Conservation (phyloP, 768 basidiomycete genomes). For the Lenzites betulinus region DNA sequence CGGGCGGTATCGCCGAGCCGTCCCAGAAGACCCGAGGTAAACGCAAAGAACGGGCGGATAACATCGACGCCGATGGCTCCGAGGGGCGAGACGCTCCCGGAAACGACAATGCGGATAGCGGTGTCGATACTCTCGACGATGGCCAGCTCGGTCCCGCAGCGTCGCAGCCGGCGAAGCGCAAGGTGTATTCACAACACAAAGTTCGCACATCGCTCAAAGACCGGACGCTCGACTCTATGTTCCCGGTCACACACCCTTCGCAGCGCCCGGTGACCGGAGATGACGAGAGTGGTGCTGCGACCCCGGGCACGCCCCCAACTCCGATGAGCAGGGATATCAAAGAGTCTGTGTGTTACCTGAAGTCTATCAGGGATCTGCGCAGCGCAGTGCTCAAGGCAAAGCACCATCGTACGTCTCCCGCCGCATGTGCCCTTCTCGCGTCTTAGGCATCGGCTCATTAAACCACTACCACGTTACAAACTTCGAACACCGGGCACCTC, state of each 20-base stretch:
- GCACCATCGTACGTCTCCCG: constrained; percentile 63
- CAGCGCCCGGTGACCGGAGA: constrained; percentile 16
- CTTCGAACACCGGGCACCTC: too few species aligned
- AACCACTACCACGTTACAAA: too few species aligned
- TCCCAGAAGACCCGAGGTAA: constrained; percentile 42
- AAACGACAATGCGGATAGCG: too few species aligned
- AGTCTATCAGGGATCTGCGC: constrained; percentile 72
- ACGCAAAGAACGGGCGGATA: constrained; percentile 27
- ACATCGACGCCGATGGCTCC: constrained; percentile 21
- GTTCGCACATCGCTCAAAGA: constrained; percentile 87
- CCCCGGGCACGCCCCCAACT: constrained; percentile 20
- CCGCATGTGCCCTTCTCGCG: neutral
- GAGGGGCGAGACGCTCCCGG: too few species aligned
- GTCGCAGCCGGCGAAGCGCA: constrained; percentile 33
- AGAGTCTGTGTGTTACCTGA: constrained; percentile 76
- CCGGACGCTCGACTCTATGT: constrained; percentile 95
- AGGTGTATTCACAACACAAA: constrained; percentile 80
- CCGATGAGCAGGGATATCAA: constrained; percentile 53
- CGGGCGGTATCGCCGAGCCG: constrained; percentile 47
- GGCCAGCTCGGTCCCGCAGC: neutral
- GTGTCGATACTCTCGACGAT: neutral
- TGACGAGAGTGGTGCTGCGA: constrained; percentile 43
- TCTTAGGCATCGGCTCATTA: too few species aligned
- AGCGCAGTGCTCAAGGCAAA: constrained; percentile 56
- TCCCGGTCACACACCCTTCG: constrained; percentile 54